Conservation (phyloP, 1,284 basidiomycete species). For the Testicularia cyperi region DNA sequence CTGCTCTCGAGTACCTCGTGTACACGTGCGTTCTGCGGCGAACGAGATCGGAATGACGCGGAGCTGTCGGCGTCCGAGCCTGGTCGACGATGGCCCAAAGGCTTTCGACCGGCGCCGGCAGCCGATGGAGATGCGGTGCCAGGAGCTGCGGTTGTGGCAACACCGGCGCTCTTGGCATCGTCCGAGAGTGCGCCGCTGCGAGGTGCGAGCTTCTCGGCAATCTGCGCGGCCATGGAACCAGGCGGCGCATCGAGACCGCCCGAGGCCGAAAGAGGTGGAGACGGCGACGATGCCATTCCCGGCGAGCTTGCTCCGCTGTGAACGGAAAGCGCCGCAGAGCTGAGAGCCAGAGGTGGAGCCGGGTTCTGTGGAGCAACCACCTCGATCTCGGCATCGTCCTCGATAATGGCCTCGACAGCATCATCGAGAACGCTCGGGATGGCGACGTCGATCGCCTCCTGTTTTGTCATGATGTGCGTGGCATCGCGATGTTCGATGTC, state of each 20-base stretch:
- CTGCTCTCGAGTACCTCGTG: conserved; percentile 18
- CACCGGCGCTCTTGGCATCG: neutral
- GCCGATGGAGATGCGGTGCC: neutral
- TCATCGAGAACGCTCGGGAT: conserved; percentile 56
- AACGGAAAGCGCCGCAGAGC: conserved; percentile 40
- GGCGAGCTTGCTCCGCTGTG: conserved; percentile 40
- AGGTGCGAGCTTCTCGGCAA: conserved; percentile 42
- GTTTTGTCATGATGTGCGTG: conserved; percentile 44
- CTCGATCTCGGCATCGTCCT: conserved; percentile 49
- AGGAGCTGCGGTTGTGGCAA: neutral
- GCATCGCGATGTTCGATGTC: conserved; percentile 55
- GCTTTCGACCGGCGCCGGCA: conserved; percentile 1
- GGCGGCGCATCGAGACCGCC: conserved; percentile 44
- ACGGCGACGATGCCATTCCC: conserved; percentile 30
- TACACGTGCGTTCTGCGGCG: conserved; percentile 18
- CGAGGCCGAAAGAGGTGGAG: conserved; percentile 33
- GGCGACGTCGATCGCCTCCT: conserved; percentile 55
- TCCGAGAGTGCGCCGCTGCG: conserved; percentile 3
- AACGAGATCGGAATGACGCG: conserved; percentile 36
- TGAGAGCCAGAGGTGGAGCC: conserved; percentile 37
- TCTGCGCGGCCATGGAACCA: conserved; percentile 50
- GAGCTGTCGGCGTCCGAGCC: conserved; percentile 32
- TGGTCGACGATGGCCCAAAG: conserved; percentile 17
- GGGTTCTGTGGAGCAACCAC: conserved; percentile 50
- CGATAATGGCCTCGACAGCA: conserved; percentile 54